Base-by-base conservation (phyloP, 345 rosid genomes). In the Nasturtium officinale region DNA sequence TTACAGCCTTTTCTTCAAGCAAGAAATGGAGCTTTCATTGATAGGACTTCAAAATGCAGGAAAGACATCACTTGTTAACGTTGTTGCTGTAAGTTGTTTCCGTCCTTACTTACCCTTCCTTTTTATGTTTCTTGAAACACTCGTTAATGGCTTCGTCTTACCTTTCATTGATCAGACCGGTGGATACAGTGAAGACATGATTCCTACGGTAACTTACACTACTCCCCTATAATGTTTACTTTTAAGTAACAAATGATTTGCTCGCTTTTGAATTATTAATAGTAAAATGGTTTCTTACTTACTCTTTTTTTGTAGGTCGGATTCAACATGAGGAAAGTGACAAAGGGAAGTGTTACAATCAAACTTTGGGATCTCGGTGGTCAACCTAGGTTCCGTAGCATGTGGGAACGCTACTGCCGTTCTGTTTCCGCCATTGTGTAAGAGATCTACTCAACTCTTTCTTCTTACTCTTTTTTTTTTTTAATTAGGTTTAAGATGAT, bases 121-220 rank as follows among this genome's bases (percentile, higher is more conserved):
- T 9, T 55, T 58, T 33, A 30, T 23, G 1, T 23, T 78, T 62
- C 21, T 55, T 51, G 65, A 23, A 1, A 65, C 60, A 53, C 59
- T 64, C 63, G 43, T 59, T 67, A 40, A 64, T 76, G 47, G 29
- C 65, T 76, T 77, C 58, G 55, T 70, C 79, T 52, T 55, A 26
- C 48, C 46, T 65, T 63, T 74, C 26, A 11, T 78, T 75, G 60
- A 74, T 69, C 63, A 76, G 94, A 90, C 94, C 57, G 94, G 94
- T 77, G 96, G 94, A 65, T 90, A 88, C 69, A 90, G 96, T 53
- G 94, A 90, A 82, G 97, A 90, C 71, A 90, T 90, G 97, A 90
- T 90, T 65, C 97, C 97, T n/a, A 90, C 95, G 38, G 94, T 88
- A 16, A 45, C 85, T 77, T 48, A 32, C 51, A 37, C 16, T 60